Conservation (phyloP, 2,329 filamentous ascomycete genomes). For the Aureobasidium sp. region DNA sequence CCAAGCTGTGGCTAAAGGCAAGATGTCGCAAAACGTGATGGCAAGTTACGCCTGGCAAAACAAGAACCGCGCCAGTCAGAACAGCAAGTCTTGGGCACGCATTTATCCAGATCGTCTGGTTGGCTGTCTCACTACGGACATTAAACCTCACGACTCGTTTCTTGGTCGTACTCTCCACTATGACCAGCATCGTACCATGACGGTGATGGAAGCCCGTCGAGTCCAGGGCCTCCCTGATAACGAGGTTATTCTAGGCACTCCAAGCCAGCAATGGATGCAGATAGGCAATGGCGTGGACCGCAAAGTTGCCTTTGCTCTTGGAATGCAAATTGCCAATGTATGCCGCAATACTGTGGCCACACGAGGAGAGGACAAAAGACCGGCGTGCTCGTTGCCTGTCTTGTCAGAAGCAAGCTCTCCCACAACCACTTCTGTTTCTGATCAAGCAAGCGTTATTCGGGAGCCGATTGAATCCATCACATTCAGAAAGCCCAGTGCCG, state of each 20-base stretch:
- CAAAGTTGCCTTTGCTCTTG: constrained; percentile 59
- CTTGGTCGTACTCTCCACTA: constrained; percentile 57
- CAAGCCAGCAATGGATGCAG: constrained; percentile 53
- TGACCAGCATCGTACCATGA: constrained; percentile 54
- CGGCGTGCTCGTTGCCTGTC: not conserved
- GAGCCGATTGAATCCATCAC: not conserved
- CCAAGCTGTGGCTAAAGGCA: constrained; percentile 18
- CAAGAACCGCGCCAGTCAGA: constrained; percentile 31
- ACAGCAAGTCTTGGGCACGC: constrained; percentile 42
- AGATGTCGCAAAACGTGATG: constrained; percentile 14
- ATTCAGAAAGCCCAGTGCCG: too few relatives aligned
- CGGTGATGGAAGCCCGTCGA: constrained; percentile 59
- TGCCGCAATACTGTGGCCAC: not conserved
- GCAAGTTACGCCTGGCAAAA: constrained; percentile 9
- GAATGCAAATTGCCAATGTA: constrained; percentile 38
- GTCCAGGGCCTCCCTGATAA: constrained; percentile 65
- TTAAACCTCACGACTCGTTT: constrained; percentile 48
- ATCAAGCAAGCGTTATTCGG: not conserved
- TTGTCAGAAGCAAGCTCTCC: not conserved
- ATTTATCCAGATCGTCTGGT: constrained; percentile 49
- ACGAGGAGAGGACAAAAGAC: not conserved
- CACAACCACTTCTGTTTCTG: not conserved
- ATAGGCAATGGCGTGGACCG: constrained; percentile 73
- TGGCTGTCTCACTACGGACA: constrained; percentile 55
- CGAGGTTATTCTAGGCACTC: constrained; percentile 59